A percentile compares a stretch with the other conserved stretches of the same genome.
These are phyloP conservation scores for Phaffia australis DNA, from an alignment of 768 basidiomycete genomes.

Conservation along the genomic window DNA sequence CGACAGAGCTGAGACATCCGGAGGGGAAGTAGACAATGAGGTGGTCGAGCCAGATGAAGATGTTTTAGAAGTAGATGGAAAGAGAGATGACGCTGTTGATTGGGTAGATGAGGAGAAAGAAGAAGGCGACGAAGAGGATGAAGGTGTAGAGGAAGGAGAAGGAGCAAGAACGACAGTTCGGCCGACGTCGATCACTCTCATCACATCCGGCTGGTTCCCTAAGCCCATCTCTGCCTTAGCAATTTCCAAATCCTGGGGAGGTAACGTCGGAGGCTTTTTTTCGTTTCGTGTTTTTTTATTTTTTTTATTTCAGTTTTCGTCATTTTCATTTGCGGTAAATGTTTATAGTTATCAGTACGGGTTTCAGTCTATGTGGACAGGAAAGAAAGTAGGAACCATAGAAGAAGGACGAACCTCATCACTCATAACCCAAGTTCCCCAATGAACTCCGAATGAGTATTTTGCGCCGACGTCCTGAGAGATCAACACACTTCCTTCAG, in stretches of 20 bases:
- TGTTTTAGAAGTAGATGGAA: no score
- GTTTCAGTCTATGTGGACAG: not conserved
- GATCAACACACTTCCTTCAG: slow-evolving; percentile 35
- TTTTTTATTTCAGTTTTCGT: not conserved
- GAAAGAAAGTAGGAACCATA: not conserved
- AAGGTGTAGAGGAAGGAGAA: not conserved
- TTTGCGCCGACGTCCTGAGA: slow-evolving; percentile 31
- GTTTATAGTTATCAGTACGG: not conserved
- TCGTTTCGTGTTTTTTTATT: not conserved
- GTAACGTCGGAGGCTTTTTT: slow-evolving; percentile 25
- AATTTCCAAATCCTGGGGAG: slow-evolving; percentile 27
- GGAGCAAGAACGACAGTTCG: slow-evolving; percentile 17
- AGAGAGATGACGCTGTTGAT: no score
- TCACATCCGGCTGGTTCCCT: slow-evolving; percentile 10
- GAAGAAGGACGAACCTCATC: slow-evolving; percentile 2
- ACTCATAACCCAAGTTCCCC: slow-evolving; percentile 29
- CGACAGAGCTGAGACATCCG: no score
- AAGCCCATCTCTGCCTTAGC: slow-evolving; percentile 18
- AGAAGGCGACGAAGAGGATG: not conserved
- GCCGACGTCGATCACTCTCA: slow-evolving; percentile 24
- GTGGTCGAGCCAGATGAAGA: no score
- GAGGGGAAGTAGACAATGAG: no score
- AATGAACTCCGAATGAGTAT: slow-evolving; percentile 36
- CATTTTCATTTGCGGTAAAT: not conserved
- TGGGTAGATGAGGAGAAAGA: no score